phyloP scores from a whole-genome alignment of 169 alveolate species.

The Cryptosporidium felis region DNA sequence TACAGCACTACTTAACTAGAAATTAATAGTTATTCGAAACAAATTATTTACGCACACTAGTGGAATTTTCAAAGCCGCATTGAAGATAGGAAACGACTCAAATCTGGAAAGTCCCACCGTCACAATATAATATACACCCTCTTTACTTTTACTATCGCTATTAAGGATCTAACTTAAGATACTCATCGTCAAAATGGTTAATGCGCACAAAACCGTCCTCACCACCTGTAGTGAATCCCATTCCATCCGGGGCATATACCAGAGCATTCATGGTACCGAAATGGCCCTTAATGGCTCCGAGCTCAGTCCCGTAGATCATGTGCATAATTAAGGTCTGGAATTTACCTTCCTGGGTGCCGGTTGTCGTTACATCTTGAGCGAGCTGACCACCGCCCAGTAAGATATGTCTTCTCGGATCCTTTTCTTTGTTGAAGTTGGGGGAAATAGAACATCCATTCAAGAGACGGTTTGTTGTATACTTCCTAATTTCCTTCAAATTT shows the following conservation, averaged over 20 bases:
- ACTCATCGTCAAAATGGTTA: conserved; percentile 90
- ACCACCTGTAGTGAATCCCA: conserved; percentile 92
- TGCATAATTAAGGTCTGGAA: conserved; percentile 91
- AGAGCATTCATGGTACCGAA: conserved; percentile 95
- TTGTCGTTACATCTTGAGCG: conserved; percentile 90
- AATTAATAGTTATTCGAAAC: no score
- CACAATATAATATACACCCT: no score
- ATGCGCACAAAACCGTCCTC: conserved; percentile 95
- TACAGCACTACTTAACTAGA: no score
- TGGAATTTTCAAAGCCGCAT: no score
- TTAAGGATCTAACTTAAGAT: conserved; percentile 76
- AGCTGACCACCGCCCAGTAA: conserved; percentile 90
- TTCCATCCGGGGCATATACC: conserved; percentile 90
- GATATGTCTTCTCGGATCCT: conserved; percentile 81
- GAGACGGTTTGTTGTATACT: conserved; percentile 85
- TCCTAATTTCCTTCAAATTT: conserved; percentile 79
- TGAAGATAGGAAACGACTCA: no score
- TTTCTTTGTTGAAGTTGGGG: conserved; percentile 80
- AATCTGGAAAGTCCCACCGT: no score
- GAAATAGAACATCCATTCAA: conserved; percentile 88
- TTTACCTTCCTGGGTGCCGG: conserved; percentile 92
- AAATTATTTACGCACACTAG: no score
- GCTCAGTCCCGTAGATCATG: conserved; percentile 89
- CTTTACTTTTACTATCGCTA: no score
- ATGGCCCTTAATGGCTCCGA: conserved; percentile 94